These are phyloP conservation scores for Beta corolliflora DNA, from an alignment of 179 eudicot species.

Conservation along the genomic window DNA sequence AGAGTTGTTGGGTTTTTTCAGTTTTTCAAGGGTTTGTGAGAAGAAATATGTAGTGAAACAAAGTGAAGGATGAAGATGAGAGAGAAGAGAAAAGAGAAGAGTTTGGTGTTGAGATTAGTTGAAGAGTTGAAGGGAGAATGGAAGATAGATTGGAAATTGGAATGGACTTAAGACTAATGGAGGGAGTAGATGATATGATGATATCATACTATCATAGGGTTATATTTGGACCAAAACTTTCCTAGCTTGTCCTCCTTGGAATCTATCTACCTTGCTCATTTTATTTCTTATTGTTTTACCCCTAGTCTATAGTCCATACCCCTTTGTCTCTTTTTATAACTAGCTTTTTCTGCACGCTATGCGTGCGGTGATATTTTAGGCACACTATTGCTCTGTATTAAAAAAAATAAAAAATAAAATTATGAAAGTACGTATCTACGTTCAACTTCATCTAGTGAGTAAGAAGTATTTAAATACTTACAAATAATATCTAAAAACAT, in stretches of 20 bases:
- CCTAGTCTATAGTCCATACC: too few relatives aligned
- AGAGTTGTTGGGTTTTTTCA: not conserved
- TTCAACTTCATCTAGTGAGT: too few relatives aligned
- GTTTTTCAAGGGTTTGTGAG: not conserved
- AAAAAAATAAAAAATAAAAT: too few relatives aligned
- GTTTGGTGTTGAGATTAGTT: constrained; percentile 1
- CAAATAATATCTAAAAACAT: too few relatives aligned
- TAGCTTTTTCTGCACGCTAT: too few relatives aligned
- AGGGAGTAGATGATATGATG: not conserved
- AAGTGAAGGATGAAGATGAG: not conserved
- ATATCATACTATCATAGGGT: not conserved
- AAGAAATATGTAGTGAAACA: not conserved
- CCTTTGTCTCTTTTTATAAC: too few relatives aligned
- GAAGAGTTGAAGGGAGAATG: not conserved
- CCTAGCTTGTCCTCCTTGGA: not conserved
- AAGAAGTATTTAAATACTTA: too few relatives aligned
- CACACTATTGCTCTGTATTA: too few relatives aligned
- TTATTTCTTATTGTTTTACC: not conserved
- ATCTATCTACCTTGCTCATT: not conserved
- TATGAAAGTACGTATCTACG: too few relatives aligned
- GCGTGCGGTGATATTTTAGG: too few relatives aligned
- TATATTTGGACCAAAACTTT: not conserved
- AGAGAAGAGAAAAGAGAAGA: not conserved
- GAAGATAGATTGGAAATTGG: not conserved
- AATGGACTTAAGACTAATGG: not conserved